A percentile compares a stretch with the other conserved stretches of the same genome.
Evolutionary conservation across 1,284 basidiomycete species (phyloP).

Genomic region (Mycosarcoma maydis): DNA sequence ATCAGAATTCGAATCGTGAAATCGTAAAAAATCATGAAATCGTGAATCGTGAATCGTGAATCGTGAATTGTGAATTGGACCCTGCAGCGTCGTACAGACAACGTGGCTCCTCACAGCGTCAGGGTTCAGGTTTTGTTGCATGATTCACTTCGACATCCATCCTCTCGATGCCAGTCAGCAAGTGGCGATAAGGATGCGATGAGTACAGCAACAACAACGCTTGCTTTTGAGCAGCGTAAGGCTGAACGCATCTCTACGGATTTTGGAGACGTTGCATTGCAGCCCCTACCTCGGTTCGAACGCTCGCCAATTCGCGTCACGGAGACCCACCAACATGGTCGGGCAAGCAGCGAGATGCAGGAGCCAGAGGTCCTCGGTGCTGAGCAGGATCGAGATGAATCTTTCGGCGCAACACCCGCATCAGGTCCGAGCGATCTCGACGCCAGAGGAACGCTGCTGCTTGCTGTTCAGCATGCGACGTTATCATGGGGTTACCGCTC

Average conservation of each 20-base stretch:
- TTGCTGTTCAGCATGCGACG: constrained; percentile 51
- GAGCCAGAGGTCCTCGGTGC: neutral
- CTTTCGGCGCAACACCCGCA: constrained; percentile 18
- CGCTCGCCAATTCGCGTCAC: constrained; percentile 14
- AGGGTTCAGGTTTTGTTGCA: too few relatives aligned
- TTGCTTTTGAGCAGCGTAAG: neutral
- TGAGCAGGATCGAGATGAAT: constrained; percentile 1
- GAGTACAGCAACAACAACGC: constrained; percentile 7
- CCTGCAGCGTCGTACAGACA: neutral
- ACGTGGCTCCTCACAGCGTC: too few relatives aligned
- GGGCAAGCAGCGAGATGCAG: neutral
- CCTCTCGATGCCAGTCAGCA: neutral
- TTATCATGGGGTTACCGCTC: constrained; percentile 70
- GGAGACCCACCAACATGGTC: neutral
- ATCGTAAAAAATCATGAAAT: neutral
- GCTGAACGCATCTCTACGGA: neutral
- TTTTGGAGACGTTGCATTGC: constrained; percentile 5
- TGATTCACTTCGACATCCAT: neutral
- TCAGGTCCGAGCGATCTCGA: constrained; percentile 31
- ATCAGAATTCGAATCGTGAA: too few relatives aligned
- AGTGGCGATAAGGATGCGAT: neutral
- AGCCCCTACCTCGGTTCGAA: constrained; percentile 2
- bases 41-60: too few relatives aligned
- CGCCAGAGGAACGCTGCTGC: constrained; percentile 33
- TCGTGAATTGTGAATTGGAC: constrained; percentile 2